Evolutionary conservation across 139 green algal genomes (phyloP).

Genomic region (Cymbomonas tetramitiformis): DNA sequence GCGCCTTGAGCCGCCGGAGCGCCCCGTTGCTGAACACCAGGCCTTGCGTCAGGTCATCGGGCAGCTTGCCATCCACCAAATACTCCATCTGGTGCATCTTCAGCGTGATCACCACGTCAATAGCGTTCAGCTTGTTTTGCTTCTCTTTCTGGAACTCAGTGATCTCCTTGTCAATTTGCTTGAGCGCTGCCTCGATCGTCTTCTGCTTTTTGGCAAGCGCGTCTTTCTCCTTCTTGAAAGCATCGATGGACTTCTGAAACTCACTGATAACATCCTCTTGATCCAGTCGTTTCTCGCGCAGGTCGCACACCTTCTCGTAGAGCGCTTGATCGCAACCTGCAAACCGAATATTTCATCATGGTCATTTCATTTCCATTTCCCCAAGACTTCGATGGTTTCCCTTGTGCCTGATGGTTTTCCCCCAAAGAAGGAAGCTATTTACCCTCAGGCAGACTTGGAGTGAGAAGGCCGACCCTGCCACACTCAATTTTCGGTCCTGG

Average conservation of each 20-base stretch:
- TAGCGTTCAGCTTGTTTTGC: constrained; percentile 57
- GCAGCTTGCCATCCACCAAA: constrained; percentile 40
- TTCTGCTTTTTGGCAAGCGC: constrained; percentile 49
- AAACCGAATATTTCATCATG: too few species aligned
- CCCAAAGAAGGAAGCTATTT: too few species aligned
- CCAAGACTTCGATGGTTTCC: too few species aligned
- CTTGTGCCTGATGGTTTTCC: too few species aligned
- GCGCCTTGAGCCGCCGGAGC: constrained; percentile 36
- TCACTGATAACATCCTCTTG: constrained; percentile 52
- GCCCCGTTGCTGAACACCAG: constrained; percentile 48
- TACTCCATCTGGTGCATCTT: constrained; percentile 36
- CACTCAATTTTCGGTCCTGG: too few species aligned
- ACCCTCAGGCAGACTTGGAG: too few species aligned
- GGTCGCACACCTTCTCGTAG: constrained; percentile 59
- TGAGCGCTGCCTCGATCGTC: constrained; percentile 42
- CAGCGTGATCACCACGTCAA: constrained; percentile 48
- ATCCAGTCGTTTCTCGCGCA: constrained; percentile 55
- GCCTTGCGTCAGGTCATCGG: constrained; percentile 36
- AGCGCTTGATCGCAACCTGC: constrained; percentile 47
- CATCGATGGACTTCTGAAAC: constrained; percentile 45
- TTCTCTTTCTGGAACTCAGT: constrained; percentile 69
- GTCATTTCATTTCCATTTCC: too few species aligned
- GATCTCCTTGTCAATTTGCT: constrained; percentile 40
- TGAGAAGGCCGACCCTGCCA: too few species aligned
- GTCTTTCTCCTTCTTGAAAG: constrained; percentile 48